Base-by-base conservation (phyloP, 805 yeast species). In the Metschnikowia henanensis region DNA sequence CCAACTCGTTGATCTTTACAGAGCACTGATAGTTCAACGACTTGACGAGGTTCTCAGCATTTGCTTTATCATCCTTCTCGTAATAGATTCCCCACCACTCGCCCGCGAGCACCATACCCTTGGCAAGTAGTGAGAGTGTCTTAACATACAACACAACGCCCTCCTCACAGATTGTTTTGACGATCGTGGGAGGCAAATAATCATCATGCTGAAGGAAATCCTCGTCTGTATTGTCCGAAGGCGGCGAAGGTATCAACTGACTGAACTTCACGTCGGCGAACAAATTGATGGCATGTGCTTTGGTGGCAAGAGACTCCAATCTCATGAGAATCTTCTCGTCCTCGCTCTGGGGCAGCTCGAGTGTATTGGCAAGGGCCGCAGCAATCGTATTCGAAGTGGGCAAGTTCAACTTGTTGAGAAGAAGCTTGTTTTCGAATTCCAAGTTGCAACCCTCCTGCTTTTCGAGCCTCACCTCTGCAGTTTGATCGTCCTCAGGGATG, bases 241-340 rank as follows among this genome's bases (percentile, higher is more conserved):
- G 83, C 1, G 88, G 84, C 20, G 82, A 70, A 8, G 96, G 96
- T 29, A 85, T 79, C 53, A 91, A 71, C 66, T 92, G 97, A 32
- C 84, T 75, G 56, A 84, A 88, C 64, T 94, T 94, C 21, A 89
- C 90, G 53, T 90, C 96, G 0, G 97, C 98, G 69, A 84, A 90
- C 25, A 89, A 72, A 50, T 83, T 81, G 17, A 94, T 82, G 0
- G 95, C 96, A 59, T 90, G 94, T 0, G 96, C 89, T 67, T 89
- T 90, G 0, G 97, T 89, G 2, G 96, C 89, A 35, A 89, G 67
- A 1, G 81, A 72, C 61, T 90, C 96, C 46, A 91, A 69, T 43
- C 74, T 70, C 21, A 46, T 64, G 62, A 56, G 64, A 30, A 65
- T 75, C 62, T 45, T 55, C 62, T 66, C 71, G 46, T 69, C 73